Evolutionary conservation across 73 alveolate genomes (phyloP).

Genomic region (Paramecium biaurelia): DNA sequence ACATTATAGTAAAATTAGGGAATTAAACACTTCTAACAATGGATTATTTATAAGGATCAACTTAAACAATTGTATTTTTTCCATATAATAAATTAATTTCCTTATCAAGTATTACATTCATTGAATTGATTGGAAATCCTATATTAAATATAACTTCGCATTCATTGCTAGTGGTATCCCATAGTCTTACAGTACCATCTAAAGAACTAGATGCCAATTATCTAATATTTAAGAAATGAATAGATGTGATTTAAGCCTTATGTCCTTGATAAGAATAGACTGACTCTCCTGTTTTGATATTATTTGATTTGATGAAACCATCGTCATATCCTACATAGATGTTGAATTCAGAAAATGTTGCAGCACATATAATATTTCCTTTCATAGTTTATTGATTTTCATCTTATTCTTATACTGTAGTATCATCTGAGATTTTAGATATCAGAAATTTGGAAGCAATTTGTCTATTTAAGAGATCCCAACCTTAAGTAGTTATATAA

Average conservation of each 20-base stretch:
- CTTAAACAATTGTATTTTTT: conserved; percentile 4
- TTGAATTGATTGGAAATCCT: conserved; percentile 21
- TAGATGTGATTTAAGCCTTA: conserved; percentile 62
- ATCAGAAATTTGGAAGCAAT: conserved; percentile 46
- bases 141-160: conserved; percentile 43
- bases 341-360: conserved; percentile 65
- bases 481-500: conserved; percentile 33
- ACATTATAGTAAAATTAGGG: conserved; percentile 25
- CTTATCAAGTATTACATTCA: background rate
- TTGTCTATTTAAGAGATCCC: conserved; percentile 61
- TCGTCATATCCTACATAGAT: conserved; percentile 83
- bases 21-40: conserved; percentile 24
- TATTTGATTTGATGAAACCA: conserved; percentile 79
- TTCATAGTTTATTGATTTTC: conserved; percentile 37
- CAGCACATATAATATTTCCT: conserved; percentile 28
- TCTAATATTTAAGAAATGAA: conserved; percentile 71
- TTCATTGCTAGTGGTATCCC: conserved; percentile 75
- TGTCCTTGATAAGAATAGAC: conserved; percentile 72
- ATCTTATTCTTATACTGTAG: conserved; percentile 45
- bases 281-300: conserved; percentile 68
- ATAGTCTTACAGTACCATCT: conserved; percentile 90
- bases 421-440: conserved; percentile 22
- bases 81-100: conserved; percentile 15
- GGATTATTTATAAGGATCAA: background rate
- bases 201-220: conserved; percentile 82